Evolutionary conservation across 1,139 yeast species (phyloP), one percentile per base, ranked within the genome.

Genomic region (Taphrina populina): DNA sequence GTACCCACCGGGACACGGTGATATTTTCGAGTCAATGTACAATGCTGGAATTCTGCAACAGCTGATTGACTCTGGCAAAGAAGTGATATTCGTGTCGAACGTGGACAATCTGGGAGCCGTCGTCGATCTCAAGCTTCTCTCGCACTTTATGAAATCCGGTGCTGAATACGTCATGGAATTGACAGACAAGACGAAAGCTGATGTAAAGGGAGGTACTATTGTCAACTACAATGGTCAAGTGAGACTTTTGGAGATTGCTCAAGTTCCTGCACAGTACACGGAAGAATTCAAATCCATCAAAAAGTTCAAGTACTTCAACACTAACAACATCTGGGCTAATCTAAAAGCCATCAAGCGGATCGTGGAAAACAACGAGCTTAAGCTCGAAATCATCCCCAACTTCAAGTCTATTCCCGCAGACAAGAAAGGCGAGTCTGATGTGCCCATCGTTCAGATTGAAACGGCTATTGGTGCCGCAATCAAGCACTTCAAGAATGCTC

Each of bases 1-100:
- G 98, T 94, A 92, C 71, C 98, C 98, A 54, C 98, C 98, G 23
- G 98, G 98, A 54, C 98, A 92, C 72, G 98, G 98, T 73, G 98
- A 92, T 73, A 77, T 92, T 72, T 92, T 90, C 66, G 98, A 92
- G 75, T 76, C 95, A 26, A 77, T 92, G 69, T 83, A 86, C 61
- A 82, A 87, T 61, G 83, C 95, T 17, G 98, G 98, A 60, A 92
- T 92, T 69, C 79, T 92, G 65, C 98, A 92, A 69, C 82, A 87
- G 61, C 79, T 92, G 64, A 78, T 92, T 65, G 88, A 84, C 55
- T 94, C 88, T 70, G 98, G 98, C 64, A 88, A 95, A 76, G 98
- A 92, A 75, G 77, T 88, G 62, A 76, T 92, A 67, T 92, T 92
- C 68, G 96, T 92, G 47, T 92, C 98, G 61, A 92, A 92, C 71